Base-by-base conservation (phyloP, 495 filamentous ascomycete species). In the Choiromyces venosus region DNA sequence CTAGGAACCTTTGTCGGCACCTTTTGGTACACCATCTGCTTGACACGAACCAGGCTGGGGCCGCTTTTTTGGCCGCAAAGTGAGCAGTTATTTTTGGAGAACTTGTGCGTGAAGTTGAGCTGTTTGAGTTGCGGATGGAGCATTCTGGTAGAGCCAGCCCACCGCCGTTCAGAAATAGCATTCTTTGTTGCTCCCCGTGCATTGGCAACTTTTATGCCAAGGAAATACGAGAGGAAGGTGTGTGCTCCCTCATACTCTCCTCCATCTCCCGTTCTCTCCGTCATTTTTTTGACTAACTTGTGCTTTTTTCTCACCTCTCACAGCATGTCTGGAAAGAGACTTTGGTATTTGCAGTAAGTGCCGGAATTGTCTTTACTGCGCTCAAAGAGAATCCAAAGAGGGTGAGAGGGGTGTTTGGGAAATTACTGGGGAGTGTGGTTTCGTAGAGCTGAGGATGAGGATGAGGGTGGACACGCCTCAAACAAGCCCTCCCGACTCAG, bases 11-110 rank as follows among this genome's bases (percentile, higher is more conserved):
- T 96, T 81, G 90, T 97, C 73, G 84, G 87, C 14, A 84, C 94
- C 2, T 96, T 95, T 76, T 97, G 94, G 83, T 97, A 97, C 82
- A 88, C 89, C 37, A 91, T 97, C 9, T 97, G 94, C 80, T 87
- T 97, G 0, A 86, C 91, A 3, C 87, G 94, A 40, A 94, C 91
- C 4, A 85, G 91, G n/a, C 68, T 97, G 12, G 93, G 94, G 0
- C 94, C 94, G 2, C 83, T 83, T 67, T 40, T 96, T 36, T 83
- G 94, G 83, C 82, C 0, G 78, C 78, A 33, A 73, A 78, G 14
- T 74, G 84, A 44, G 68, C 85, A 85, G 76, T 68, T 73, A 16
- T 85, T 88, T 65, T 86, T 88, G 52, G 80, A 82, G 9, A 93
- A 93, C 5, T 77, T 93, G 16, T 95, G 92, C 72, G 87, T 97